These are phyloP conservation scores for Scenedesmus sp. DNA, from an alignment of 163 green algal genomes.

Conservation along the genomic window DNA sequence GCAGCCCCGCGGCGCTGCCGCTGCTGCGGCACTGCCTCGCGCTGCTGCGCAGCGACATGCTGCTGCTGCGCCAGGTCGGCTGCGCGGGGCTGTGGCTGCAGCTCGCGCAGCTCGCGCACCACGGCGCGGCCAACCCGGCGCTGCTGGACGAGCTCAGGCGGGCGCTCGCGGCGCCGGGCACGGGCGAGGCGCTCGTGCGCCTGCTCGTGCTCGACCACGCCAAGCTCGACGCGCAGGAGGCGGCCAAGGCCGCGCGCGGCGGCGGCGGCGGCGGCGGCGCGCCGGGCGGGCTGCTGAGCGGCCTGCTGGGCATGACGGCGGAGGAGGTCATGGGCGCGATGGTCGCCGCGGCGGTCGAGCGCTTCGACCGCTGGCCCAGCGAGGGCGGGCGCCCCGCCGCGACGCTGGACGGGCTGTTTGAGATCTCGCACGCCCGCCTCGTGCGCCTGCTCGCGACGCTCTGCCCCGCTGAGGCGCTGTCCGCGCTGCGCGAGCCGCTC, in stretches of 20 bases:
- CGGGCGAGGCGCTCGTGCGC: slow-evolving; percentile 44
- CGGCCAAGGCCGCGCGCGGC: slow-evolving; percentile 40
- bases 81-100: slow-evolving; percentile 41
- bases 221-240: slow-evolving; percentile 45
- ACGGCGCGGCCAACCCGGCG: neutral
- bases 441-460: slow-evolving; percentile 52
- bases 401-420: slow-evolving; percentile 56
- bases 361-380: slow-evolving; percentile 29
- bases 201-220: slow-evolving; percentile 56
- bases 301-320: slow-evolving; percentile 52
- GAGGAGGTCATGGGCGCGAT: slow-evolving; percentile 52
- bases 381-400: slow-evolving; percentile 47
- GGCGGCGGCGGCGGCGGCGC: slow-evolving; percentile 31
- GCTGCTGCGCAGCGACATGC: slow-evolving; percentile 41
- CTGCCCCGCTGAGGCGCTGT: slow-evolving; percentile 22
- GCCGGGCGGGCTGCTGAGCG: slow-evolving; percentile 38
- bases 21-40: slow-evolving; percentile 23
- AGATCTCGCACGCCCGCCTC: slow-evolving; percentile 57
- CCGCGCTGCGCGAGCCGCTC: slow-evolving; percentile 47
- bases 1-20: neutral
- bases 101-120: slow-evolving; percentile 13
- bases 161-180: neutral
- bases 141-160: slow-evolving; percentile 22
- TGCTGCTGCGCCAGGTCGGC: slow-evolving; percentile 43
- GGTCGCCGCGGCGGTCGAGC: slow-evolving; percentile 37